Base-by-base conservation (phyloP, 106 monocot genomes). In the Vanilla planifolia region DNA sequence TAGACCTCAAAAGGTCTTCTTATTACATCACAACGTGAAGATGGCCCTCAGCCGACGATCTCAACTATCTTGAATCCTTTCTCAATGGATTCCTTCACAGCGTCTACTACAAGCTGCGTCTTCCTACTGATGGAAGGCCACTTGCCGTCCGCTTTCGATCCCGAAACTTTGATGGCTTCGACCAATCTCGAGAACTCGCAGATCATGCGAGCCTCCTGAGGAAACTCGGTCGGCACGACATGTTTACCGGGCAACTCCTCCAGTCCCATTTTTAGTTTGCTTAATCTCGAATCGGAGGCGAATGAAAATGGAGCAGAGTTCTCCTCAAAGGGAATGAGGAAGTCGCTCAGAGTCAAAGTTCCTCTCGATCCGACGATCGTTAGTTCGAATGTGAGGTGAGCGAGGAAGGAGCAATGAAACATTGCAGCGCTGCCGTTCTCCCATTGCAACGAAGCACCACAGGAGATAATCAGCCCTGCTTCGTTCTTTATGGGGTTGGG, bases 281-380 rank as follows among this genome's bases (percentile, higher is more conserved):
- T 72, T 36, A 88, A 88, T 9, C 69, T 48, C 2, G 70, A 47
- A 34, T 79, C 65, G 6, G 72, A 51, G 4, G 36, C 66, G 48
- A 78, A 75, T 17, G 41, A 17, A 29, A 89, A 86, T 2, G 48
- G 23, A 1, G 80, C 85, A 8, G 69, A 56, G 0, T 2, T 29
- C 70, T 89, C 83, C 59, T 83, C 75, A 16, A 80, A 86, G 8
- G 93, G 93, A 40, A 89, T 59, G 14, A 75, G 27, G 27, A 82
- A 80, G 55, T 93, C 93, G 20, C 45, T 62, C 13, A 83, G 59
- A 6, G 53, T 55, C 6, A 94, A 71, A 0, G 82, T 65, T 3
- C 93, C 93, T 61, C 44, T 89, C 5, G 89, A 66, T 65, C 93
- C 93, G 0, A 67, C 27, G 19, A 45, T 71, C 0, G 26, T 61